These are phyloP conservation scores for Colletotrichum abscissum DNA, from an alignment of 2,329 filamentous ascomycete genomes.

Conservation along the genomic window DNA sequence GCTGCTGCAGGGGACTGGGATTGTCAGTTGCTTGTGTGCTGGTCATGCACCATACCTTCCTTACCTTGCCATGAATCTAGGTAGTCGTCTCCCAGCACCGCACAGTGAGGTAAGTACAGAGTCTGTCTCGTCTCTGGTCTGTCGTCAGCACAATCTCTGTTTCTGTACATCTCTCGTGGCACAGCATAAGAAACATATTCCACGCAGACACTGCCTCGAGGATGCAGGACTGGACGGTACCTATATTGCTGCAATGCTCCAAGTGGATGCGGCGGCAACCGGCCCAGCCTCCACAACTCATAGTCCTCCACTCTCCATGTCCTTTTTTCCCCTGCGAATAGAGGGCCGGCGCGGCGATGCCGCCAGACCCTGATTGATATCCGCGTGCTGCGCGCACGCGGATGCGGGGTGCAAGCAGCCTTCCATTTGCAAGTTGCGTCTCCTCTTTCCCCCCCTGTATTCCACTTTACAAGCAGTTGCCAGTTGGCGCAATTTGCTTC, in stretches of 20 bases:
- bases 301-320: not conserved
- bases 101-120: not conserved
- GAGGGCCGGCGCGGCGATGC: not conserved
- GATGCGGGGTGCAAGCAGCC: not conserved
- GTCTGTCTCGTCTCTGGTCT: not conserved
- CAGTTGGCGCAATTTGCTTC: not conserved
- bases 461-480: not conserved
- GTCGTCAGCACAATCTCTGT: not conserved
- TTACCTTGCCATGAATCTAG: not conserved
- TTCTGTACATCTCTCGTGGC: not conserved
- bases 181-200: not conserved
- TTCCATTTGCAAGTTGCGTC: not conserved
- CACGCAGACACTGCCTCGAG: not conserved
- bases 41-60: not conserved
- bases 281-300: not conserved
- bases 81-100: not conserved
- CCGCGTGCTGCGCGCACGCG: not conserved
- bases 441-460: not conserved
- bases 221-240: not conserved
- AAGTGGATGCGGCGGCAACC: not conserved
- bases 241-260: not conserved
- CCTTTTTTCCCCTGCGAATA: not conserved
- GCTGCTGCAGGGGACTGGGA: not conserved
- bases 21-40: conserved; percentile 1
- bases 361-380: not conserved